Conservation (phyloP, 495 filamentous ascomycete species). For the Xylaria flabelliformis region DNA sequence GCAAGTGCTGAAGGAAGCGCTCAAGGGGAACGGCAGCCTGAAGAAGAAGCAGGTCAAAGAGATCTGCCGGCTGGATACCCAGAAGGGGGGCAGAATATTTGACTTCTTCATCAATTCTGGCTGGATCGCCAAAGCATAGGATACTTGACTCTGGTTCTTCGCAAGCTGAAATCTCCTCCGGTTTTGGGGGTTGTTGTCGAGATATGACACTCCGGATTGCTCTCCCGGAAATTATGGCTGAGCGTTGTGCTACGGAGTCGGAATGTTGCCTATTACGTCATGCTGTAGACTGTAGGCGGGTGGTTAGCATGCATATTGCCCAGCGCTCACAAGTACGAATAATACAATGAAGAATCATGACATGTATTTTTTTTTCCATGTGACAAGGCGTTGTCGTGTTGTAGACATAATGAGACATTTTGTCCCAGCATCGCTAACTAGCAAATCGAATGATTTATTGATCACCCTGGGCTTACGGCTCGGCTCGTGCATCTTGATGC, state of each 20-base stretch:
- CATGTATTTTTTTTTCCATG: not conserved
- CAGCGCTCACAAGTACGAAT: constrained; percentile 7
- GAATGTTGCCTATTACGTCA: not conserved
- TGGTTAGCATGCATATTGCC: not conserved
- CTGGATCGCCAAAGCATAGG: constrained; percentile 80
- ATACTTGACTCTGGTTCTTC: not conserved
- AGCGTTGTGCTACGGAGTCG: not conserved
- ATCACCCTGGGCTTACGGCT: not conserved
- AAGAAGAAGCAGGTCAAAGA: constrained; percentile 90
- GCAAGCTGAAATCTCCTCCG: not conserved
- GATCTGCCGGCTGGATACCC: constrained; percentile 57
- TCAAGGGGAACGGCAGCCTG: constrained; percentile 82
- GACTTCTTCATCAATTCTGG: constrained; percentile 94
- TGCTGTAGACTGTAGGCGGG: not conserved
- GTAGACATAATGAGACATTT: not conserved
- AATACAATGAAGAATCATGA: not conserved
- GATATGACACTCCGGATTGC: not conserved
- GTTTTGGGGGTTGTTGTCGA: not conserved
- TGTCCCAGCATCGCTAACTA: not conserved
- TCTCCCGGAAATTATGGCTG: not conserved
- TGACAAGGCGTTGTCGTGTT: not conserved
- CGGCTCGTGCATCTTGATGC: not conserved
- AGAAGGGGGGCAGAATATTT: constrained; percentile 72
- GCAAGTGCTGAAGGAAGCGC: constrained; percentile 81
- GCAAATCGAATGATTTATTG: not conserved